Conservation (phyloP, 1,284 basidiomycete genomes). For the Leccinum pseudoinsigne region DNA sequence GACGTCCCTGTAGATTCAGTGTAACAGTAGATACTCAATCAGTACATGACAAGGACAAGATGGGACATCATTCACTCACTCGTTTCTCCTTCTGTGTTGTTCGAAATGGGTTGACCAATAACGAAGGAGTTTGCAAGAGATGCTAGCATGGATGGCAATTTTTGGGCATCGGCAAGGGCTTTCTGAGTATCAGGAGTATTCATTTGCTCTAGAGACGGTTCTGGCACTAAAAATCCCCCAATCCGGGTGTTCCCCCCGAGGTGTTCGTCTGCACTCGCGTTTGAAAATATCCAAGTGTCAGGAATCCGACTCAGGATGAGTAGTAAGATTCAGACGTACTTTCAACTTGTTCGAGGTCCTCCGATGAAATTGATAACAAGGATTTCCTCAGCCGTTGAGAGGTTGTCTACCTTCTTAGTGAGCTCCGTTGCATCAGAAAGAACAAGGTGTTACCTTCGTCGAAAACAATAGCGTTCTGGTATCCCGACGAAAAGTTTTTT, state of each 20-base stretch:
- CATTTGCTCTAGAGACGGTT: conserved; percentile 5
- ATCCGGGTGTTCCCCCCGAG: neutral
- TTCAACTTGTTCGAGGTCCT: conserved; percentile 4
- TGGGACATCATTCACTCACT: conserved; percentile 1
- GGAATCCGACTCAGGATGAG: too few relatives aligned
- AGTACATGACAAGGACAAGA: neutral
- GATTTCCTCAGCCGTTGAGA: conserved; percentile 15
- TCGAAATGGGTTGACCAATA: neutral
- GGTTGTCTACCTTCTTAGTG: conserved; percentile 6
- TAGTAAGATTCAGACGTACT: conserved; percentile 6
- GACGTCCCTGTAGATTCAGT: neutral
- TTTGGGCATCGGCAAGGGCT: neutral
- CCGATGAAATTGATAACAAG: conserved; percentile 4
- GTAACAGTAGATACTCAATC: neutral
- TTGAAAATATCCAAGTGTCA: neutral
- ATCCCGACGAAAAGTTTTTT: neutral
- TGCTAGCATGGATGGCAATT: neutral
- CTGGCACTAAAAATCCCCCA: neutral
- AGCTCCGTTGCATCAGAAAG: neutral
- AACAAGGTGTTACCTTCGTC: conserved; percentile 3
- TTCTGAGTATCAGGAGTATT: neutral
- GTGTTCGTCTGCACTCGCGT: conserved; percentile 1
- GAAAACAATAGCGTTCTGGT: conserved; percentile 3
- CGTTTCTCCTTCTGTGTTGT: neutral
- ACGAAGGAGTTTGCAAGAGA: neutral